Conservation (phyloP, 2,329 filamentous ascomycete genomes). For the Verticillium nonalfalfae region DNA sequence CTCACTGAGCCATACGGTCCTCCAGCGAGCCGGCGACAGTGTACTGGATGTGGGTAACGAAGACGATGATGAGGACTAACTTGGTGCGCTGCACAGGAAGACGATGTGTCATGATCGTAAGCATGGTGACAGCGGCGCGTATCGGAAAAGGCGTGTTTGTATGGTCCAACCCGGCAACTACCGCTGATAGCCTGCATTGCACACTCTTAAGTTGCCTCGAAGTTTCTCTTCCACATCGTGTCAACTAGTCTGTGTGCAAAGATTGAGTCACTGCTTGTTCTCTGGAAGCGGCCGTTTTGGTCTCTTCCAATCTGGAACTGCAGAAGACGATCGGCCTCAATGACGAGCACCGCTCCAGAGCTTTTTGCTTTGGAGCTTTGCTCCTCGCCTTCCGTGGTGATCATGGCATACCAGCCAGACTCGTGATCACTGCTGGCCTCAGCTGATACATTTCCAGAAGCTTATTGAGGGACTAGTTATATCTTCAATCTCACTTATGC, state of each 20-base stretch:
- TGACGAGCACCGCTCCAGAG: background rate
- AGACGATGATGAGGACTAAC: slow-evolving; percentile 38
- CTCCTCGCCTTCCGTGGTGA: background rate
- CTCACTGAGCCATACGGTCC: slow-evolving; percentile 62
- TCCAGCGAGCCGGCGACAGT: slow-evolving; percentile 71
- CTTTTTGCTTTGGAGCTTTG: slow-evolving; percentile 4
- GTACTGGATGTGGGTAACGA: slow-evolving; percentile 74
- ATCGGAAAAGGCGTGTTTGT: background rate
- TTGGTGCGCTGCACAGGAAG: background rate
- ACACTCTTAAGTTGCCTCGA: slow-evolving; percentile 97
- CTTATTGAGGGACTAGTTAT: too few species aligned
- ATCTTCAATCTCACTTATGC: too few species aligned
- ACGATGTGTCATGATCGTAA: background rate
- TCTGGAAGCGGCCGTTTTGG: slow-evolving; percentile 48
- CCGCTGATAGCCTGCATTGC: slow-evolving; percentile 39
- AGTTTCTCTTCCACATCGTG: slow-evolving; percentile 70
- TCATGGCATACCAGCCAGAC: background rate
- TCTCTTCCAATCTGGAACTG: slow-evolving; percentile 16
- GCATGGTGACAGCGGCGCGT: background rate
- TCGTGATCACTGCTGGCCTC: slow-evolving; percentile 6
- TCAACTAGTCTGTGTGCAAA: slow-evolving; percentile 97
- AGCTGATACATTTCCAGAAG: slow-evolving; percentile 6
- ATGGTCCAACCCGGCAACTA: background rate
- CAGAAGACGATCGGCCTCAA: slow-evolving; percentile 9
- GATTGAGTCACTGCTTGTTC: slow-evolving; percentile 47